A percentile compares a stretch with the other conserved stretches of the same genome.
Conservation (phyloP, 176 grass and related monocot species). For the Chloris gayana region DNA sequence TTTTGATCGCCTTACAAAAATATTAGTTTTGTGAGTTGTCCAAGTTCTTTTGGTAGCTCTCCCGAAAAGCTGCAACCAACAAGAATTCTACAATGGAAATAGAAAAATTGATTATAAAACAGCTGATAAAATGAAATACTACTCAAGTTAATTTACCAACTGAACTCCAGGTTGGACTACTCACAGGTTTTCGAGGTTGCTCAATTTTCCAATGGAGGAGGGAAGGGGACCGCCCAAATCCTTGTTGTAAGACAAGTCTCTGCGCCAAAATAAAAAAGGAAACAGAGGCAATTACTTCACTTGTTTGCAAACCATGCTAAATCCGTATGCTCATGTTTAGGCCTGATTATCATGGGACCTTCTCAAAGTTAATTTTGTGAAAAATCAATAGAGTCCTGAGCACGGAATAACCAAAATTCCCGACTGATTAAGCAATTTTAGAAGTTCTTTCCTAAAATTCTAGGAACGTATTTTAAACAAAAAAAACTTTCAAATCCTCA, state of each 20-base stretch:
- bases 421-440: no score
- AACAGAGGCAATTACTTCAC: background rate
- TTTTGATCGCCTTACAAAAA: conserved; percentile 64
- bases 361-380: no score
- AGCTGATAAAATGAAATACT: background rate
- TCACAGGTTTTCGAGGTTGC: conserved; percentile 67
- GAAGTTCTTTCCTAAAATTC: background rate
- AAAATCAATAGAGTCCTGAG: no score
- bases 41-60: conserved; percentile 75
- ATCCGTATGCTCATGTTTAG: no score
- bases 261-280: conserved; percentile 29
- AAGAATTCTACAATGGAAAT: conserved; percentile 63
- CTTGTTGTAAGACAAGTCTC: conserved; percentile 86
- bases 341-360: no score
- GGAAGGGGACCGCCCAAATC: conserved; percentile 59
- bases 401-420: no score
- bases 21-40: conserved; percentile 55
- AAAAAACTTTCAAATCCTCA: background rate
- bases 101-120: conserved; percentile 11
- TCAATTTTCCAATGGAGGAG: conserved; percentile 63
- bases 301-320: no score
- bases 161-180: conserved; percentile 8
- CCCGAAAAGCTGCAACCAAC: conserved; percentile 77
- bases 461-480: no score
- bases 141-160: background rate